Conservation (phyloP, 176 grass and related monocot genomes). For the Zizania latifolia region DNA sequence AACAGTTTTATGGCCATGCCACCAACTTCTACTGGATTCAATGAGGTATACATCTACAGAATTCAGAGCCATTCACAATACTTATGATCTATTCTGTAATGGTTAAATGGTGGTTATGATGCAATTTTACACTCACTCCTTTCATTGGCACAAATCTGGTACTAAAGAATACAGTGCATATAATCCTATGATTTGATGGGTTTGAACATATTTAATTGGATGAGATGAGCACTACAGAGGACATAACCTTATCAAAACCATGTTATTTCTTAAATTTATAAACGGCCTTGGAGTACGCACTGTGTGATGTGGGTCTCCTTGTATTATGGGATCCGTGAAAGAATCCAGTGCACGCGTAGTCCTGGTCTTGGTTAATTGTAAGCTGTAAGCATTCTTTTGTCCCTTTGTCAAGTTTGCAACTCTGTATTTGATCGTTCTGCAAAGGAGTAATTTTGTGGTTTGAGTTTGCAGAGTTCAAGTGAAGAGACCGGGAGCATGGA, state of each 20-base stretch:
- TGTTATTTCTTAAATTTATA: too few relatives aligned
- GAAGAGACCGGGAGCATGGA: slow-evolving; percentile 14
- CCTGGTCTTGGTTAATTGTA: too few relatives aligned
- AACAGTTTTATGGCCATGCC: slow-evolving; percentile 55
- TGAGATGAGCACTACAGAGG: neutral
- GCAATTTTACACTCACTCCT: neutral
- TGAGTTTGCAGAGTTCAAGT: slow-evolving; percentile 25
- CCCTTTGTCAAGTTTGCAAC: too few relatives aligned
- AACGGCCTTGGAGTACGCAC: too few relatives aligned
- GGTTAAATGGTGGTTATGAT: neutral
- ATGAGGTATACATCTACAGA: too few relatives aligned
- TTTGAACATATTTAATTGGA: neutral
- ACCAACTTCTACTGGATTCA: too few relatives aligned
- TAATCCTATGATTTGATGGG: neutral
- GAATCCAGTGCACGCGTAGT: too few relatives aligned
- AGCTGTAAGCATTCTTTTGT: too few relatives aligned
- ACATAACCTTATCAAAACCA: neutral
- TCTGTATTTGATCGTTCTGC: neutral
- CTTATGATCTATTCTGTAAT: neutral
- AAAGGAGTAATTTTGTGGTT: neutral
- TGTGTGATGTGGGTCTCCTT: too few relatives aligned
- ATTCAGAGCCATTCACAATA: neutral
- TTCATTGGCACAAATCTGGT: too few relatives aligned
- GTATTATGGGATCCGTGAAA: too few relatives aligned
- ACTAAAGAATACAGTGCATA: too few relatives aligned